Conservation (phyloP, 1,139 yeast genomes). For the Zygotorulaspora mrakii region DNA sequence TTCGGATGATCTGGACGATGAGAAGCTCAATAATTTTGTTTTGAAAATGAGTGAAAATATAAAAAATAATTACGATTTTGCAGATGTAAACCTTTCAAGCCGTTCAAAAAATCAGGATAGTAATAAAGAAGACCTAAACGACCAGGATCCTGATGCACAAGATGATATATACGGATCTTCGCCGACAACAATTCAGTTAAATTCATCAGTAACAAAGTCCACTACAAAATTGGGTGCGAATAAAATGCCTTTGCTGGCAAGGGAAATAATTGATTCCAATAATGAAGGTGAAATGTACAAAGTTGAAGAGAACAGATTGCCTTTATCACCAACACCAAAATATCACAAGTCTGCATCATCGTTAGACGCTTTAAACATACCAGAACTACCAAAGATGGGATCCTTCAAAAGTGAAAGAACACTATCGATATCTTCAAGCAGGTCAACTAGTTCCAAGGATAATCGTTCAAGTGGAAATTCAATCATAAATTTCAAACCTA, state of each 20-base stretch:
- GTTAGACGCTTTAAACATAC: conserved; percentile 23
- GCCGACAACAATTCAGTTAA: conserved; percentile 36
- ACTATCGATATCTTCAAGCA: conserved; percentile 17
- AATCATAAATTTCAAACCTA: conserved; percentile 8
- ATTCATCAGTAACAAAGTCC: conserved; percentile 36
- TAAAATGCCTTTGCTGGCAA: conserved; percentile 20
- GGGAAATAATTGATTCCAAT: conserved; percentile 20
- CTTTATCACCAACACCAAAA: conserved; percentile 36
- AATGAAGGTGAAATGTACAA: conserved; percentile 27
- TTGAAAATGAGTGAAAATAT: conserved; percentile 1
- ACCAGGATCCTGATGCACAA: conserved; percentile 10
- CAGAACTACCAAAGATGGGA: conserved; percentile 38
- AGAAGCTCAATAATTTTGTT: conserved; percentile 1
- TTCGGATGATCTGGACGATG: background rate
- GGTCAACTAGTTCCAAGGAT: conserved; percentile 3
- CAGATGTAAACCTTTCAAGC: background rate
- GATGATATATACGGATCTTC: conserved; percentile 33
- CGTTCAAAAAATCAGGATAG: background rate
- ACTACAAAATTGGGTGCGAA: conserved; percentile 19
- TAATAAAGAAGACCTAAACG: conserved; percentile 2
- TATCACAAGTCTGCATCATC: conserved; percentile 11
- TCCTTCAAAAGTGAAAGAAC: conserved; percentile 33
- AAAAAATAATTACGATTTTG: background rate
- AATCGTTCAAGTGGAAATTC: conserved; percentile 7
- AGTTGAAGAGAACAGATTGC: conserved; percentile 20